phyloP scores from a whole-genome alignment of 192 early-diverging fungal species.

The Backusella psychrophila region DNA sequence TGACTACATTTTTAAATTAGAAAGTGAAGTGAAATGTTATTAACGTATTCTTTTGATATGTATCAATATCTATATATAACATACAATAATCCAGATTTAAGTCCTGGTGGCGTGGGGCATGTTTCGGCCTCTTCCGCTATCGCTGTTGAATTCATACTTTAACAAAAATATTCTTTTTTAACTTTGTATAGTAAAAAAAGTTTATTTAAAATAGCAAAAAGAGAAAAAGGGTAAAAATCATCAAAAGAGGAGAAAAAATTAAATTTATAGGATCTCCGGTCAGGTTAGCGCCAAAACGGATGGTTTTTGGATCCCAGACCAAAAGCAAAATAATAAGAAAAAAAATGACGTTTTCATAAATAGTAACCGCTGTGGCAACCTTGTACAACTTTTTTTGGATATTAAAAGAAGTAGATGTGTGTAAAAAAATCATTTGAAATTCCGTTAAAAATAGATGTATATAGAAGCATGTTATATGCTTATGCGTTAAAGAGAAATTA shows the following conservation, averaged over 20 bases:
- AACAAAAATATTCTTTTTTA: neutral
- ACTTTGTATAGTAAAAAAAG: neutral
- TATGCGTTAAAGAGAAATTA: neutral
- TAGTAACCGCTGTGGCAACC: neutral
- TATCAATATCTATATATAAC: neutral
- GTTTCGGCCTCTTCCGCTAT: neutral
- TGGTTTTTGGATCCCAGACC: neutral
- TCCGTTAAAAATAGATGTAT: neutral
- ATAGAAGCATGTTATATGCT: neutral
- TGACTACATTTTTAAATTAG: neutral
- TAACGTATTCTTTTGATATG: neutral
- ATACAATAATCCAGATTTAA: neutral
- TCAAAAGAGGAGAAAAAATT: neutral
- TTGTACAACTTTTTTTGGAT: neutral
- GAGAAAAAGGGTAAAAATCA: neutral
- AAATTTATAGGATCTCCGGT: slow-evolving; percentile 8
- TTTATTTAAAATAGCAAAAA: slow-evolving; percentile 1
- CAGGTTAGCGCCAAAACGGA: slow-evolving; percentile 2
- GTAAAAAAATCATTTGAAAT: neutral
- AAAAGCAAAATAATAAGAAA: neutral
- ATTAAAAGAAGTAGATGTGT: neutral
- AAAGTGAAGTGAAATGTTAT: neutral
- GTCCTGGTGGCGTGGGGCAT: neutral
- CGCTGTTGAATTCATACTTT: neutral
- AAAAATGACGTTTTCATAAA: neutral